These are phyloP conservation scores for Tolypocladium tundrense DNA, from an alignment of 2,329 filamentous ascomycete species.

Conservation along the genomic window DNA sequence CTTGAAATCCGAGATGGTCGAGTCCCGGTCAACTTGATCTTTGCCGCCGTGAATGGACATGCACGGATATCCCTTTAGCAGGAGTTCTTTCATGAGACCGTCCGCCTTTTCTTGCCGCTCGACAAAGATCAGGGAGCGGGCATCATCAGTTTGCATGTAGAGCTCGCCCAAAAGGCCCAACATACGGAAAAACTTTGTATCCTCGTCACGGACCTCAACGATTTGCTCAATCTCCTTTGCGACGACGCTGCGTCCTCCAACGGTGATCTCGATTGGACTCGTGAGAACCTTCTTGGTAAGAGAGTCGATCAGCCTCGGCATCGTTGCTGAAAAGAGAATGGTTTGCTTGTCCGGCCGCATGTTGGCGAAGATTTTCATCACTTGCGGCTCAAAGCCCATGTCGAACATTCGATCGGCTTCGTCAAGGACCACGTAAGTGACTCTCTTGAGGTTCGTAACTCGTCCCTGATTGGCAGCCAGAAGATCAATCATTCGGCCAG, in stretches of 20 bases:
- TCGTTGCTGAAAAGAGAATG: constrained; percentile 92
- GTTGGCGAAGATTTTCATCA: constrained; percentile 91
- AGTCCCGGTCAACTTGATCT: constrained; percentile 86
- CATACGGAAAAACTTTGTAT: constrained; percentile 72
- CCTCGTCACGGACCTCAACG: constrained; percentile 77
- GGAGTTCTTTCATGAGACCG: constrained; percentile 63
- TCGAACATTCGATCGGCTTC: constrained; percentile 99
- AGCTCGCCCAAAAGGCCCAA: constrained; percentile 80
- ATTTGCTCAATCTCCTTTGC: constrained; percentile 90
- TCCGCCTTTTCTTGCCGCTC: constrained; percentile 87
- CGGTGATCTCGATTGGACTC: constrained; percentile 81
- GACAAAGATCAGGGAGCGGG: constrained; percentile 81
- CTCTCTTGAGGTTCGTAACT: constrained; percentile 79
- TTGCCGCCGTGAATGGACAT: constrained; percentile 93
- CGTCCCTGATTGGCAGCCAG: constrained; percentile 88
- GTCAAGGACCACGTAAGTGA: constrained; percentile 91
- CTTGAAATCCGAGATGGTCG: constrained; percentile 89
- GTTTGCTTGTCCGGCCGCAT: constrained; percentile 89
- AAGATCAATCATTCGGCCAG: constrained; percentile 91
- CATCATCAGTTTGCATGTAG: constrained; percentile 80
- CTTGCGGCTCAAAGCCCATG: constrained; percentile 98
- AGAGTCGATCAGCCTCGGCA: constrained; percentile 86
- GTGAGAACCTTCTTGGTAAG: constrained; percentile 80
- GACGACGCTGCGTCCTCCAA: constrained; percentile 79
- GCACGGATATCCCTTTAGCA: constrained; percentile 79